Conservation (phyloP, 2,329 filamentous ascomycete species). For the Alternaria sp. region DNA sequence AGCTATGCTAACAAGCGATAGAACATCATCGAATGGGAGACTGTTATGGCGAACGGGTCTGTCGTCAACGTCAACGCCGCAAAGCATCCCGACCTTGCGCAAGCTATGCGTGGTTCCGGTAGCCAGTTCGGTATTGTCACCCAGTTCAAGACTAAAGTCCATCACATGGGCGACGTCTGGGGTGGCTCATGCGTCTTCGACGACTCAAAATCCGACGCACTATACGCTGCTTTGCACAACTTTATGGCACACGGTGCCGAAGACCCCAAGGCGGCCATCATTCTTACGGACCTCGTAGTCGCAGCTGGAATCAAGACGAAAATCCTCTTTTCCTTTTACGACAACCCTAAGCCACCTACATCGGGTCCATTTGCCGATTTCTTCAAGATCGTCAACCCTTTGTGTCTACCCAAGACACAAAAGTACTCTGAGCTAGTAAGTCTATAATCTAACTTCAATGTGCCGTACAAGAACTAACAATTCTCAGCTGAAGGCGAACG, state of each 20-base stretch:
- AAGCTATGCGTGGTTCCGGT: constrained; percentile 38
- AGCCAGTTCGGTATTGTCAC: constrained; percentile 38
- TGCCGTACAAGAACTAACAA: not conserved
- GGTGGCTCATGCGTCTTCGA: constrained; percentile 48
- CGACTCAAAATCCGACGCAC: constrained; percentile 27
- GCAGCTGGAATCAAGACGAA: constrained; percentile 11
- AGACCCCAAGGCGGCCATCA: constrained; percentile 33
- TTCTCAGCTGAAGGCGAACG: constrained; percentile 21
- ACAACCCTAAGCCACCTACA: constrained; percentile 36
- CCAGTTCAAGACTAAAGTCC: constrained; percentile 28
- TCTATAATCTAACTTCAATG: not conserved
- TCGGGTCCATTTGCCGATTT: constrained; percentile 42
- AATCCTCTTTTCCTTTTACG: constrained; percentile 32
- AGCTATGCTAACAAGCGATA: constrained; percentile 2
- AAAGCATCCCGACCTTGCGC: constrained; percentile 40
- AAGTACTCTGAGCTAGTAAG: constrained; percentile 44
- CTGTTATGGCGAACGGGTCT: constrained; percentile 40
- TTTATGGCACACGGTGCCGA: constrained; percentile 34
- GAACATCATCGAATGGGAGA: constrained; percentile 43
- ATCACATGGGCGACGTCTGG: constrained; percentile 45
- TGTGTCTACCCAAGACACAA: constrained; percentile 29
- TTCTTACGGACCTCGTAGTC: constrained; percentile 22
- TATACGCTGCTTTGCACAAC: constrained; percentile 45
- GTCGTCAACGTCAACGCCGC: constrained; percentile 32
- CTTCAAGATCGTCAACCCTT: constrained; percentile 32